A percentile compares a stretch with the other conserved stretches of the same genome.
Conservation (phyloP, 805 yeast species). For the Candida khao-thaluensis region DNA sequence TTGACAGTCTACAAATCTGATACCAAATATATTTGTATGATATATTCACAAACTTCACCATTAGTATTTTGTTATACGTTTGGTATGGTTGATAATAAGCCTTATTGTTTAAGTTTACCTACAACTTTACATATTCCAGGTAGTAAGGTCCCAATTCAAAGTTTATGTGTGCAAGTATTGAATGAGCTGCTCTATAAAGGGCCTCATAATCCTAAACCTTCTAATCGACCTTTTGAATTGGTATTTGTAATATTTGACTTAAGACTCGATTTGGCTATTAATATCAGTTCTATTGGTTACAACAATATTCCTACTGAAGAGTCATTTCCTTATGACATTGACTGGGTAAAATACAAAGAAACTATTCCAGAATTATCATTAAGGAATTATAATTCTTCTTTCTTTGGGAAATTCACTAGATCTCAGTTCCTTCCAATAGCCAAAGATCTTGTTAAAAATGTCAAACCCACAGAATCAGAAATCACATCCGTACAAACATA, state of each 20-base stretch:
- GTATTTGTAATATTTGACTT: constrained; percentile 10
- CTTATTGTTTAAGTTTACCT: constrained; percentile 24
- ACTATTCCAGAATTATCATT: not conserved
- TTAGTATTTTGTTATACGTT: constrained; percentile 32
- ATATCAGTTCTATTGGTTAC: constrained; percentile 9
- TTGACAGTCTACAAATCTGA: constrained; percentile 30
- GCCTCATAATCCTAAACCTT: not conserved
- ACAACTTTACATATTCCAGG: constrained; percentile 12
- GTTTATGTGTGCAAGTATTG: constrained; percentile 6
- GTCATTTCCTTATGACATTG: constrained; percentile 2
- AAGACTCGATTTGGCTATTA: constrained; percentile 11
- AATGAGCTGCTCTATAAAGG: constrained; percentile 6
- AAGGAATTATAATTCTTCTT: constrained; percentile 5
- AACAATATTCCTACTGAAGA: not conserved
- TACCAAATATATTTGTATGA: constrained; percentile 22
- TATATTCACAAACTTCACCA: constrained; percentile 30
- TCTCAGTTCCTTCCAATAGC: constrained; percentile 9
- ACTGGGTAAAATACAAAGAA: constrained; percentile 3
- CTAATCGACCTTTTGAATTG: not conserved
- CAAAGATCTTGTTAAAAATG: constrained; percentile 1
- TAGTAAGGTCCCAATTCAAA: constrained; percentile 13
- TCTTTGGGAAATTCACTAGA: constrained; percentile 8
- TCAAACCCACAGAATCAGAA: not conserved
- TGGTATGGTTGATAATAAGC: constrained; percentile 25
- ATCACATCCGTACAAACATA: constrained; percentile 23